Base-by-base conservation (phyloP, 2,329 filamentous ascomycete genomes). In the Apiospora kogelbergensis region DNA sequence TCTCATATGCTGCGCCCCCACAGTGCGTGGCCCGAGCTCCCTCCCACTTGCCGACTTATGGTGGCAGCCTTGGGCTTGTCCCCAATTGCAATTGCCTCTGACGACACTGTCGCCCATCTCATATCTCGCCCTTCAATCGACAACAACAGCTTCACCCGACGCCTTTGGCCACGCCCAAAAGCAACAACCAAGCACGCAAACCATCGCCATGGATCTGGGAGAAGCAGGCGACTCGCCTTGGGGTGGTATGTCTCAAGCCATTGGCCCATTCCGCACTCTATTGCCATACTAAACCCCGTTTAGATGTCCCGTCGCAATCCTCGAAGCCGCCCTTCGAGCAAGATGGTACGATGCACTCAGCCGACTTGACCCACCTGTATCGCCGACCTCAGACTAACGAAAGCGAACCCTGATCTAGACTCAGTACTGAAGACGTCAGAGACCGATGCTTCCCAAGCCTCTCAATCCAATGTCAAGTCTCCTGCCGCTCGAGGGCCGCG, bases 201-300 rank as follows among this genome's bases (percentile, higher is more conserved):
- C n/a, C 53, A 60, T 66, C 45, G 75, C 26, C 20, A 83, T 83
- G 81, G 81, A 83, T 80, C 73, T 82, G 68, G 81, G 80, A 77
- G 81, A 81, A 72, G 80, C 78, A 73, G 79, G 78, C 78, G 81
- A 82, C 72, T 83, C 81, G 45, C 81, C 81, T 66, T 83, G 81
- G 81, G 81, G 81, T 69, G 81, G 81, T 82, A 80, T 74, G 79
- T 75, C 26, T 65, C 63, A 69, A 13, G 9, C 30, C 30, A 60
- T 9, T 30, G 53, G 10, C 37, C 10, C 11, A 48, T 60, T 15
- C 42, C 13, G 20, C 53, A 24, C 37, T 26, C 65, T 46, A 65
- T 20, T 45, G 67, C 40, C 42, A 60, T 41, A 48, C 67, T 60
- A 68, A 75, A 44, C 7, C 20, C 2, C 20, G 9, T 22, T 17